Conservation (phyloP, 495 filamentous ascomycete genomes). For the Penicillium tannophilum region DNA sequence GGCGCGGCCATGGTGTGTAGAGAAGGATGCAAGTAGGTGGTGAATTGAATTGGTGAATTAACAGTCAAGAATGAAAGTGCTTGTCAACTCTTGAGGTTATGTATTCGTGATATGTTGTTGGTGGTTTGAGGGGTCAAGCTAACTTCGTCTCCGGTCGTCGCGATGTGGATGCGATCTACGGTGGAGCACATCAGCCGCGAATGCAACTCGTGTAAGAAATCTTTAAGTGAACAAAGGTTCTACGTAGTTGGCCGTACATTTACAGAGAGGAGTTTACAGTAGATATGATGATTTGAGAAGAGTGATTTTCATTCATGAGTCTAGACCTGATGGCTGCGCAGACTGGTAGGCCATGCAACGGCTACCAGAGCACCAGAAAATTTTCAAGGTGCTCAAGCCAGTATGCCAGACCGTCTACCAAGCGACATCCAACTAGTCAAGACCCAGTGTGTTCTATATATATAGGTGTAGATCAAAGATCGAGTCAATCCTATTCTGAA, state of each 20-base stretch:
- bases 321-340: neutral
- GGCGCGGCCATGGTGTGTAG: slow-evolving; percentile 35
- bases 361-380: neutral
- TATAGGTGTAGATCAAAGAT: neutral
- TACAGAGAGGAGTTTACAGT: neutral
- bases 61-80: neutral
- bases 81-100: neutral
- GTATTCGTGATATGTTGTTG: slow-evolving; percentile 8
- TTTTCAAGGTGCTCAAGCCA: neutral
- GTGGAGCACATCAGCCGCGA: slow-evolving; percentile 30
- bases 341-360: neutral
- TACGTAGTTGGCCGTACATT: neutral
- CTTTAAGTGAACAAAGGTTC: neutral
- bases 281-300: neutral
- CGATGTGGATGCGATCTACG: slow-evolving; percentile 31
- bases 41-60: neutral
- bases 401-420: neutral
- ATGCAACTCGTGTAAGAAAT: slow-evolving; percentile 17
- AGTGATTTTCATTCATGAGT: slow-evolving; percentile 10
- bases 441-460: neutral
- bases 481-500: slow-evolving; percentile 17
- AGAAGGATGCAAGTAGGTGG: neutral
- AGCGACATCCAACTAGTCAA: neutral
- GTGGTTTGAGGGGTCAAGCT: slow-evolving; percentile 6
- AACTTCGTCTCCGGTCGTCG: slow-evolving; percentile 1